phyloP scores from a whole-genome alignment of 2,329 filamentous ascomycete genomes.

The Dactylellina drechsleri region DNA sequence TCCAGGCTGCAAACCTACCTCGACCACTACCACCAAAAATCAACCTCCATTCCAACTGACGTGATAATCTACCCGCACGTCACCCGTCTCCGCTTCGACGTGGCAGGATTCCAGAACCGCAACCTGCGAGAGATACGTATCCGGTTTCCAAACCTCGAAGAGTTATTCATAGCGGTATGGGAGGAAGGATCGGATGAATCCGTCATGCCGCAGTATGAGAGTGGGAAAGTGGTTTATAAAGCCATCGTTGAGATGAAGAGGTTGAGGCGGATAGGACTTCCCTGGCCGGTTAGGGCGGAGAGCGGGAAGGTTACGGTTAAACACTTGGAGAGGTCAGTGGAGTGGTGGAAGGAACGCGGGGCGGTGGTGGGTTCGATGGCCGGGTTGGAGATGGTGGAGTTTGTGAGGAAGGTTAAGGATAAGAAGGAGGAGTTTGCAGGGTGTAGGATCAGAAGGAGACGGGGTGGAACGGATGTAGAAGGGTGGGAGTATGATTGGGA shows the following conservation, averaged over 20 bases:
- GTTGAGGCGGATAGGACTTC: not conserved
- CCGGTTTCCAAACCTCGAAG: not conserved
- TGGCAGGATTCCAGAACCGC: not conserved
- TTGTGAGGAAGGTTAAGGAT: not conserved
- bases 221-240: not conserved
- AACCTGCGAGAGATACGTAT: not conserved
- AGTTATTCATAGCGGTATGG: not conserved
- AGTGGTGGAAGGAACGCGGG: slow-evolving; percentile 4
- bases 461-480: no score
- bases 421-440: not conserved
- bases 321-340: not conserved
- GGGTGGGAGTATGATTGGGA: no score
- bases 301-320: not conserved
- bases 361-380: not conserved
- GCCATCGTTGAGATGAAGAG: not conserved
- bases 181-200: not conserved
- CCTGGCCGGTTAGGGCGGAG: not conserved
- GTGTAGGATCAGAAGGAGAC: no score
- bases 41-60: not conserved
- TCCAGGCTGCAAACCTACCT: not conserved
- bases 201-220: not conserved
- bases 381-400: not conserved
- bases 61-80: not conserved
- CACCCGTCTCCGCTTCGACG: not conserved
- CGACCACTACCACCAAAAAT: not conserved